Evolutionary conservation across 2,329 filamentous ascomycete genomes (phyloP), one percentile per base, ranked within the genome.

Genomic region (Fusarium graminum): DNA sequence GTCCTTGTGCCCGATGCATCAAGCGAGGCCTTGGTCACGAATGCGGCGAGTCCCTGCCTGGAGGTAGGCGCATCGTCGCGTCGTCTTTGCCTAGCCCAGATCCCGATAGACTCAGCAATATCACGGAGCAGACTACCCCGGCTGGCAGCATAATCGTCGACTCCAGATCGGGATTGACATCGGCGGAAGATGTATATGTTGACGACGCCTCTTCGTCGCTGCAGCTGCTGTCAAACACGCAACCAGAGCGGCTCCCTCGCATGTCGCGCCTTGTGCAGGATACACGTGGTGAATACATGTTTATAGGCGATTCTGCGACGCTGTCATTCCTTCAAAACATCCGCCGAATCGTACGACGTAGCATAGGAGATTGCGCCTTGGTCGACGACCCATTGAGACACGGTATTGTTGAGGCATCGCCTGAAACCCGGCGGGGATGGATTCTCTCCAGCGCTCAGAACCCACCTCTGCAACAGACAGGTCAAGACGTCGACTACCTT

Each of bases 221-320:
- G 0, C 68, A 72, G 42, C 39, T 72, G n/a, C 67, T 72, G 16
- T 64, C 70, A 2, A 58, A 69, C 19, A 68, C 70, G 25, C 69
- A 67, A 43, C 70, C 69, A 14, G 70, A 71, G 7, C 50, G 55
- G n/a, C 58, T 72, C 36, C 70, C 70, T 16, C 70, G 67, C 1
- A 72, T 72, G 70, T 77, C 76, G 10, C 68, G 76, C 1, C 69
- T 78, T 12, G 67, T 78, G 8, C 70, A 76, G 38, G 75, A 77
- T 30, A 74, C 70, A 8, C 68, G 73, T 34, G 75, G 74, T 16
- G 74, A 71, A 29, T 75, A 75, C 65, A 75, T 78, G 68, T 78
- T 77, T 44, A 73, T 78, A 28, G 76, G 76, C n/a, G 76, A 78
- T 59, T 75, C 76, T 17, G 75, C 75, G 9, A 77, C 75, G 6